These are phyloP conservation scores for Phytophthora europaea DNA, from an alignment of 352 stramenopile species.

Conservation along the genomic window DNA sequence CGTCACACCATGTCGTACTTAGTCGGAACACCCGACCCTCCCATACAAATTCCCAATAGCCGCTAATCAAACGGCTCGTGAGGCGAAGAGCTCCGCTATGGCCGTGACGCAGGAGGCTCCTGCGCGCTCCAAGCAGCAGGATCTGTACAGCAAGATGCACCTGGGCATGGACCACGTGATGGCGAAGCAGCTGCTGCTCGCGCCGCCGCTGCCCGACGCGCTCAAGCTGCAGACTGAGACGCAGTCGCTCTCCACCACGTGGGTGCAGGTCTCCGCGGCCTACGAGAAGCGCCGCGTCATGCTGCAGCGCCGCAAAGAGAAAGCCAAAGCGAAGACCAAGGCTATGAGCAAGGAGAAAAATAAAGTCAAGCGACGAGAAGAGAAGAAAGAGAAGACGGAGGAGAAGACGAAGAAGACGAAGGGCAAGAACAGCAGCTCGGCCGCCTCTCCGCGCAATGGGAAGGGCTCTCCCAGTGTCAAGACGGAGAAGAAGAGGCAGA, in stretches of 20 bases:
- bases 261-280: slow-evolving; percentile 30
- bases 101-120: background rate
- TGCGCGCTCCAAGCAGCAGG: slow-evolving; percentile 27
- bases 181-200: slow-evolving; percentile 36
- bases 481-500: slow-evolving; percentile 19
- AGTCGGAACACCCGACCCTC: background rate
- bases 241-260: slow-evolving; percentile 40
- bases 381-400: slow-evolving; percentile 21
- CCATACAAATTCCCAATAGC: slow-evolving; percentile 5
- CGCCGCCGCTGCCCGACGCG: slow-evolving; percentile 29
- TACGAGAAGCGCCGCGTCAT: slow-evolving; percentile 40
- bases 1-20: slow-evolving; percentile 10
- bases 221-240: slow-evolving; percentile 45
- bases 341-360: slow-evolving; percentile 27
- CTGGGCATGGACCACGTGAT: slow-evolving; percentile 64
- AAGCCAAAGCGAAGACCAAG: slow-evolving; percentile 37
- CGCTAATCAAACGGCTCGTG: background rate
- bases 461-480: slow-evolving; percentile 2
- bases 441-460: slow-evolving; percentile 18
- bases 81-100: background rate
- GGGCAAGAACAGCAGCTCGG: slow-evolving; percentile 23
- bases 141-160: slow-evolving; percentile 56
- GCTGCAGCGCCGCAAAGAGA: slow-evolving; percentile 39
- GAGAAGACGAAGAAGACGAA: slow-evolving; percentile 25
- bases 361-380: background rate